Conservation (phyloP, 345 rosid species). For the Populus tremula region DNA sequence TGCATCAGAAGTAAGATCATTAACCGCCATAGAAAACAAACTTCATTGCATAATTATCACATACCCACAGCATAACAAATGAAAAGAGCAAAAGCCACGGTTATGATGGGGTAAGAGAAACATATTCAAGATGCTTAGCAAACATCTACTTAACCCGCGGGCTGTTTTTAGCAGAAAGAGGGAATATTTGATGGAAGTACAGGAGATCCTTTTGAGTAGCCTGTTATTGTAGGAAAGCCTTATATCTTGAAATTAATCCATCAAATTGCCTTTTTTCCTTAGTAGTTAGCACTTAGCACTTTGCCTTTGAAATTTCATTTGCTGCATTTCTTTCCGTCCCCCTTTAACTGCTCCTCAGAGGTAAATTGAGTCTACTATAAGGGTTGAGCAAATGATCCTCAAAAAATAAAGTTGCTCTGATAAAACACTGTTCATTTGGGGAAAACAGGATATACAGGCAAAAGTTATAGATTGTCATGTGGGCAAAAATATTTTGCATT, state of each 20-base stretch:
- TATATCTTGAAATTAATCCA: no score
- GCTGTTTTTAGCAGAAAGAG: no score
- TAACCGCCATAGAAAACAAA: neutral
- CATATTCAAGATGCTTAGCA: neutral
- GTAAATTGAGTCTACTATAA: neutral
- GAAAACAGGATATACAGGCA: neutral
- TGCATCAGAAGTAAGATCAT: slow-evolving; percentile 37
- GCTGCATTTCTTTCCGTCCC: neutral
- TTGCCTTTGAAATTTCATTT: neutral
- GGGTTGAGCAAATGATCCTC: neutral
- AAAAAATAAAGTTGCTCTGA: neutral
- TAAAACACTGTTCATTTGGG: neutral
- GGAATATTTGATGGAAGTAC: no score
- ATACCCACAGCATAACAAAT: neutral
- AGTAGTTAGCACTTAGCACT: no score
- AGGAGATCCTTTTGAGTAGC: no score
- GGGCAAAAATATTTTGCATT: neutral
- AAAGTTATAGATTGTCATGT: neutral
- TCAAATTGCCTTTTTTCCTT: no score
- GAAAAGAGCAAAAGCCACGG: neutral
- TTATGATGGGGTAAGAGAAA: neutral
- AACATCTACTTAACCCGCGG: no score
- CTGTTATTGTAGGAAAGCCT: no score
- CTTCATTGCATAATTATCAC: neutral
- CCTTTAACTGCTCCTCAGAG: neutral